A percentile compares a stretch with the other conserved stretches of the same genome.
Evolutionary conservation across 768 basidiomycete species (phyloP).

Genomic region (Pulveroboletus sp.): DNA sequence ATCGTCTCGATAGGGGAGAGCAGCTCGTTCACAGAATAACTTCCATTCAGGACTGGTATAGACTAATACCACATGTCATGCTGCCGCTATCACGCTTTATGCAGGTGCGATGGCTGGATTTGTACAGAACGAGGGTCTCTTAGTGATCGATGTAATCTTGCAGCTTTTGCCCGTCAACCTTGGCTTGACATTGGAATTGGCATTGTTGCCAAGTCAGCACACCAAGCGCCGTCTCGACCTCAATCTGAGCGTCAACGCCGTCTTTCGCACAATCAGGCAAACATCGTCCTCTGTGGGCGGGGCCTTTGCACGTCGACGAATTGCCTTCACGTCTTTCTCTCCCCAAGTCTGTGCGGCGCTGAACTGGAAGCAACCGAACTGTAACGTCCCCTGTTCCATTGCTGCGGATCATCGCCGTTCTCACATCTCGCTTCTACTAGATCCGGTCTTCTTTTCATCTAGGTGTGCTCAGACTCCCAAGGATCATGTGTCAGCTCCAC

Average conservation of each 20-base stretch:
- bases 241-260: slow-evolving; percentile 79
- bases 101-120: slow-evolving; percentile 45
- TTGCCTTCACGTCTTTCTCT: slow-evolving; percentile 91
- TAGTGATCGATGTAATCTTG: slow-evolving; percentile 11
- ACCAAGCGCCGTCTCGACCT: slow-evolving; percentile 59
- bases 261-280: slow-evolving; percentile 80
- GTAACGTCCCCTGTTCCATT: slow-evolving; percentile 39
- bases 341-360: slow-evolving; percentile 85
- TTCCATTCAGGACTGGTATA: slow-evolving; percentile 43
- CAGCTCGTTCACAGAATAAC: slow-evolving; percentile 30
- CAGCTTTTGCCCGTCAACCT: slow-evolving; percentile 58
- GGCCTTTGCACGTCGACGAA: slow-evolving; percentile 59
- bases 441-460: slow-evolving; percentile 93
- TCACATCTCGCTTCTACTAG: slow-evolving; percentile 38
- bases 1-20: slow-evolving; percentile 42
- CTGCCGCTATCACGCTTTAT: slow-evolving; percentile 72
- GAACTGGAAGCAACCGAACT: slow-evolving; percentile 99
- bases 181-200: slow-evolving; percentile 81
- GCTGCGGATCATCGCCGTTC: slow-evolving; percentile 19
- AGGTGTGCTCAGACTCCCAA: slow-evolving; percentile 66
- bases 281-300: slow-evolving; percentile 51
- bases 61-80: slow-evolving; percentile 51
- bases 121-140: slow-evolving; percentile 1
- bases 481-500: slow-evolving; percentile 37
- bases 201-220: slow-evolving; percentile 48